Base-by-base conservation (phyloP, 2,329 filamentous ascomycete species). In the Monosporascus sp. region DNA sequence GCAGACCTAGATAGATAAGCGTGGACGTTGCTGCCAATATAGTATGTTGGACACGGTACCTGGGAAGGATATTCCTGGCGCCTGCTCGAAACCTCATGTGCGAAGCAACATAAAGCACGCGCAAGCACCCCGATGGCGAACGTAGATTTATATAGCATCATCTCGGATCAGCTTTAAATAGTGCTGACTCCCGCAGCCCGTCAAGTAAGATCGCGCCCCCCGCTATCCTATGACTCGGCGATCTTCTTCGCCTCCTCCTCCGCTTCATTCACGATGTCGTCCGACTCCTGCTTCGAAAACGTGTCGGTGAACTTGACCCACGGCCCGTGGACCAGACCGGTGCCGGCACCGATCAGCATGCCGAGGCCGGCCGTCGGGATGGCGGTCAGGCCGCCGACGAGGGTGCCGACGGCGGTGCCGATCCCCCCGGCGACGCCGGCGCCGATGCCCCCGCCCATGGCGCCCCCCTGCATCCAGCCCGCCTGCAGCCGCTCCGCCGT, bases 291-390 rank as follows among this genome's bases (percentile, higher is more conserved):
- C 61, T 63, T 62, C 18, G 57, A 63, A 38, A 66, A 63, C 5
- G 52, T 60, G 22, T 67, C 47, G n/a, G 62, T 62, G 27, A 68
- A 65, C 56, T 66, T 67, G 20, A 69, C 61, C 67, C 67, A 68
- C 14, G 66, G 67, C 3, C 67, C 67, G 36, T 69, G 67, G 5
- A 69, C 63, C 5, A 68, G 54, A 1, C 66, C 67, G 7, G 65
- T 63, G 11, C 65, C 67, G 14, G 65, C 65, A 3, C 67, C 67
- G 27, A 67, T 57, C 14, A 69, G 53, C 24, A 68, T 61, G 4
- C 67, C 67, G 7, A 68, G 51, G 1, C 64, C 65, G 17, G 66
- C 65, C 3, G 67, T 66, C 3, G 66, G 67, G 18, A 68, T 62
- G 15, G 66, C 62, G 9, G 63, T 60, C n/a, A 68, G 50, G 3